These are phyloP conservation scores for Pezicula rhizophila DNA, from an alignment of 2,329 filamentous ascomycete genomes.

Conservation along the genomic window DNA sequence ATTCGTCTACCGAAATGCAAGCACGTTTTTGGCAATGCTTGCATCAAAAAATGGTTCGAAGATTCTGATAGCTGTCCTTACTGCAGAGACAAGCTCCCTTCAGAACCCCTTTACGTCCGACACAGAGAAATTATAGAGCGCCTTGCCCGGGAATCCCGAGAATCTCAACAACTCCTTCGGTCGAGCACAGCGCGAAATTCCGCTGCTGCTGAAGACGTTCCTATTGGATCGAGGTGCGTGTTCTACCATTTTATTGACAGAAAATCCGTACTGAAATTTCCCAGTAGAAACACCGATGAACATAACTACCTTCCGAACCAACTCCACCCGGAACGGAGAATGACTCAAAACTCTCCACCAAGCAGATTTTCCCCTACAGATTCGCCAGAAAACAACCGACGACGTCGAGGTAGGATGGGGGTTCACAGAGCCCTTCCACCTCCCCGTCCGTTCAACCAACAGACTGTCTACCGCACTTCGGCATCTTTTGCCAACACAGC, in stretches of 20 bases:
- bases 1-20: constrained; percentile 55
- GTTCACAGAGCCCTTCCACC: background rate
- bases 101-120: constrained; percentile 29
- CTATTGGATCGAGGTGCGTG: too few species aligned
- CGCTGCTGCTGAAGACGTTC: too few species aligned
- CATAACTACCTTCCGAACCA: too few species aligned
- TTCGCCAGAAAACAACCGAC: background rate
- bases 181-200: background rate
- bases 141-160: background rate
- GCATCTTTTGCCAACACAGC: background rate
- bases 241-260: too few species aligned
- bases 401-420: background rate
- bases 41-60: constrained; percentile 60
- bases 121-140: background rate
- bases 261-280: too few species aligned
- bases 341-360: background rate
- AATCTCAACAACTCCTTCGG: background rate
- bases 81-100: constrained; percentile 55
- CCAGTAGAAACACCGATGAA: too few species aligned
- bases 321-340: background rate
- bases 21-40: constrained; percentile 58
- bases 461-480: background rate
- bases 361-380: background rate
- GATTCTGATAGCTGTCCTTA: constrained; percentile 59
- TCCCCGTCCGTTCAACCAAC: background rate